Conservation (phyloP, 2,329 filamentous ascomycete genomes). For the Xylariaceae sp. region DNA sequence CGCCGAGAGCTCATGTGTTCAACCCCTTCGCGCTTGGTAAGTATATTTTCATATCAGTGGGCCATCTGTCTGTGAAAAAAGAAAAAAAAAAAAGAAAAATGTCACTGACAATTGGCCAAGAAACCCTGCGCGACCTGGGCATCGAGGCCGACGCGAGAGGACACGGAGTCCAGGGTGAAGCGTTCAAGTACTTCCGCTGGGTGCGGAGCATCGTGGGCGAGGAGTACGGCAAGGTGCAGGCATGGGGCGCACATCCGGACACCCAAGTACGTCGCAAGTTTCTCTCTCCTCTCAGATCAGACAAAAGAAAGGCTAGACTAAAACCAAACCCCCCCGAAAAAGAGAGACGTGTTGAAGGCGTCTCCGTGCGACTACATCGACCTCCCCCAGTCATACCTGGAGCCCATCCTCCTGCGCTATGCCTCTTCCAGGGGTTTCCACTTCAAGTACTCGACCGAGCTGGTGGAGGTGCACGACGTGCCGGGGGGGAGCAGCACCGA, state of each 20-base stretch:
- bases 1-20: conserved; percentile 55
- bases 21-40: conserved; percentile 50
- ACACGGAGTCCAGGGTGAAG: conserved; percentile 33
- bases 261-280: conserved; percentile 31
- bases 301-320: conserved; percentile 1
- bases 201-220: conserved; percentile 47
- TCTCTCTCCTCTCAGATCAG: background rate
- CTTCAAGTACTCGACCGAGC: conserved; percentile 35
- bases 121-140: conserved; percentile 48
- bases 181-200: conserved; percentile 49
- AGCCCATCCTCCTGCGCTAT: conserved; percentile 38
- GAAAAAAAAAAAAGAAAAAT: background rate
- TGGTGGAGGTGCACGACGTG: conserved; percentile 27
- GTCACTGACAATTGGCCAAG: conserved; percentile 24
- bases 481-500: conserved; percentile 11
- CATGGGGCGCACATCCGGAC: conserved; percentile 45
- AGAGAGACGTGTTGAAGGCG: conserved; percentile 39
- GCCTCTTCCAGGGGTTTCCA: conserved; percentile 35
- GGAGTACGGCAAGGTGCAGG: conserved; percentile 45
- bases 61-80: no score
- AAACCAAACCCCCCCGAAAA: background rate
- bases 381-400: conserved; percentile 40
- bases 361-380: conserved; percentile 39
- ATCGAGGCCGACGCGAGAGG: conserved; percentile 38
- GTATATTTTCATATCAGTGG: no score